phyloP scores from a whole-genome alignment of 2,329 filamentous ascomycete species.

The Whalleya microplaca region DNA sequence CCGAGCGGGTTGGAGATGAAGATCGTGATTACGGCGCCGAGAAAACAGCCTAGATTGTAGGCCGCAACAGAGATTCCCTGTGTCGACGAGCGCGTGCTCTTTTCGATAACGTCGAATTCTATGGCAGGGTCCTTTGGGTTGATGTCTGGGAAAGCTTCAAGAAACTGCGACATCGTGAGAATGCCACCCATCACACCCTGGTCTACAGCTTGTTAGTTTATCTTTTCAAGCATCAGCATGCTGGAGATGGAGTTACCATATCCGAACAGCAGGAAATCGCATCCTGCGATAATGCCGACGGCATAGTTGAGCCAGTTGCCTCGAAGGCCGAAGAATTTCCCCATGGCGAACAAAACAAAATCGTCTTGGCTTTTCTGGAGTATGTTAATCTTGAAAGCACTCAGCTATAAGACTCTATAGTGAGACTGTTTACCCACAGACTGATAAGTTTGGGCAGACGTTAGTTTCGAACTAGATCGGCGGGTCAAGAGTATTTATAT shows the following conservation, averaged over 20 bases:
- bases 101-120: constrained; percentile 32
- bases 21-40: constrained; percentile 51
- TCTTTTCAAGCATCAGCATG: not conserved
- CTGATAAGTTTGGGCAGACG: not conserved
- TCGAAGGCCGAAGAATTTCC: constrained; percentile 64
- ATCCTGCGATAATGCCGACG: constrained; percentile 71
- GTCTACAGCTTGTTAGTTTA: constrained; percentile 55
- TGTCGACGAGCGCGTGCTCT: constrained; percentile 51
- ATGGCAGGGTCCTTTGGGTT: constrained; percentile 47
- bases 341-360: constrained; percentile 29
- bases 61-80: constrained; percentile 58
- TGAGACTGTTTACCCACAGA: not conserved
- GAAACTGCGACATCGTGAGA: constrained; percentile 68
- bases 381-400: not conserved
- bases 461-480: not conserved
- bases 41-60: constrained; percentile 64
- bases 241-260: constrained; percentile 46
- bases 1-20: constrained; percentile 60
- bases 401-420: not conserved
- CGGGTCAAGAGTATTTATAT: not conserved
- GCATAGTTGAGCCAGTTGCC: constrained; percentile 70
- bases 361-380: not conserved
- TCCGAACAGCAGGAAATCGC: constrained; percentile 69
- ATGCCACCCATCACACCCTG: constrained; percentile 78
- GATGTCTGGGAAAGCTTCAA: constrained; percentile 56